phyloP scores from a whole-genome alignment of 2,329 filamentous ascomycete species.

The Diplocarpon rosae region DNA sequence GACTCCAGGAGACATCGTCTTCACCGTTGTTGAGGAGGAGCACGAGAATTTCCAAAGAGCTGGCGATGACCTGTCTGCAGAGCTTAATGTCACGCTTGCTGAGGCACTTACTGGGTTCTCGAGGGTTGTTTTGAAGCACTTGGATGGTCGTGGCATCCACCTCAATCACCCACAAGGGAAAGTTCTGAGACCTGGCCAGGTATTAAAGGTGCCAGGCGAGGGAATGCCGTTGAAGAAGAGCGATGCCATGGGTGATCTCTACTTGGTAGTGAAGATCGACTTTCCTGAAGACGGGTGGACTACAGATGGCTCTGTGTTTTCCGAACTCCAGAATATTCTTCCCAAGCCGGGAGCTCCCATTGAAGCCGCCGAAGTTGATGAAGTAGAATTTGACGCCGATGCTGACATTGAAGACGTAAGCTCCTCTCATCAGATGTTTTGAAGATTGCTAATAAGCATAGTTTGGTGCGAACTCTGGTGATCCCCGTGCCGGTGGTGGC shows the following conservation, averaged over 20 bases:
- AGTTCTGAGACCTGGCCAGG: conserved; percentile 70
- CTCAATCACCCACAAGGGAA: conserved; percentile 72
- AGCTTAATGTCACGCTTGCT: conserved; percentile 67
- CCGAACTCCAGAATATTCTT: conserved; percentile 62
- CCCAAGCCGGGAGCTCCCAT: conserved; percentile 50
- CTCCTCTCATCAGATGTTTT: conserved; percentile 12
- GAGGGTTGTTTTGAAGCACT: conserved; percentile 78
- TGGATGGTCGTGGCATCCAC: conserved; percentile 84
- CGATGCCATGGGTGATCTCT: conserved; percentile 77
- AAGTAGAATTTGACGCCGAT: conserved; percentile 77
- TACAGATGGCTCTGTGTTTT: conserved; percentile 56
- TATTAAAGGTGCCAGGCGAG: conserved; percentile 77
- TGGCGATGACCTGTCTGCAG: conserved; percentile 73
- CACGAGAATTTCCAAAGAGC: conserved; percentile 76
- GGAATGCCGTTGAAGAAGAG: conserved; percentile 90
- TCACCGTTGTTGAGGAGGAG: conserved; percentile 69
- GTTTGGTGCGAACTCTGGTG: conserved; percentile 63
- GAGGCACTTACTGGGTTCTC: conserved; percentile 87
- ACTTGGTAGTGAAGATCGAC: conserved; percentile 71
- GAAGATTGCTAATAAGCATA: conserved; percentile 28
- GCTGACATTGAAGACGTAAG: conserved; percentile 69
- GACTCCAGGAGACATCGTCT: conserved; percentile 85
- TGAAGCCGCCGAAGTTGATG: conserved; percentile 63
- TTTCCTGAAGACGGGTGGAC: conserved; percentile 87
- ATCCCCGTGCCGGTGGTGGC: conserved; percentile 51